A percentile compares a stretch with the other conserved stretches of the same genome.
Evolutionary conservation across 352 stramenopile genomes (phyloP).

Genomic region (Phytophthora cajani): DNA sequence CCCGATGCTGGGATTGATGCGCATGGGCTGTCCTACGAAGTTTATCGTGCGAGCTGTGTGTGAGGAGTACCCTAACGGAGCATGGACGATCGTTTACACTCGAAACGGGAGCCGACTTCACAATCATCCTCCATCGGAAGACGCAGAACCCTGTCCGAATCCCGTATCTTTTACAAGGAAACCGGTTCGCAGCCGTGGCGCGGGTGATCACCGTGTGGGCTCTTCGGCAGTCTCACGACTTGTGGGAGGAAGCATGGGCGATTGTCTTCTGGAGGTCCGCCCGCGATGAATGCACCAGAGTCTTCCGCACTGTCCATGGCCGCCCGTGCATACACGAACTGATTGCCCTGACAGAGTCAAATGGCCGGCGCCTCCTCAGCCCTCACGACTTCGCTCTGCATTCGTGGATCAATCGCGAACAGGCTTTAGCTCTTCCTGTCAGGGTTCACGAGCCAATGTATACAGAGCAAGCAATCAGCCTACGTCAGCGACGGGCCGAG

Average conservation of each 20-base stretch:
- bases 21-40: slow-evolving; percentile 16
- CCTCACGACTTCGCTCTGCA: slow-evolving; percentile 3
- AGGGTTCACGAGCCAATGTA: slow-evolving; percentile 1
- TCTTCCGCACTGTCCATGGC: slow-evolving; percentile 7
- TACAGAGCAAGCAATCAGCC: neutral
- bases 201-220: slow-evolving; percentile 5
- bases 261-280: neutral
- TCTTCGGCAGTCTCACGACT: neutral
- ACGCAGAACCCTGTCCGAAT: neutral
- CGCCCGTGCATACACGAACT: slow-evolving; percentile 16
- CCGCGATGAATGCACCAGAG: neutral
- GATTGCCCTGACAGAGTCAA: slow-evolving; percentile 8
- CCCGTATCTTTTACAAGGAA: slow-evolving; percentile 5
- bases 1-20: slow-evolving; percentile 11
- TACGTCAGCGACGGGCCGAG: neutral
- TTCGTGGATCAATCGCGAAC: neutral
- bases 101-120: slow-evolving; percentile 18
- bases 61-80: slow-evolving; percentile 5
- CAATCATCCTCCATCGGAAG: slow-evolving; percentile 16
- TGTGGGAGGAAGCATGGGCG: neutral
- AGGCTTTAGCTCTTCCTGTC: neutral
- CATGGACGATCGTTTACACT: slow-evolving; percentile 23
- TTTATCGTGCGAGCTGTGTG: slow-evolving; percentile 10
- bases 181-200: neutral
- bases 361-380: neutral